Base-by-base conservation (phyloP, 768 basidiomycete species). In the Kwoniella dejecticola region DNA sequence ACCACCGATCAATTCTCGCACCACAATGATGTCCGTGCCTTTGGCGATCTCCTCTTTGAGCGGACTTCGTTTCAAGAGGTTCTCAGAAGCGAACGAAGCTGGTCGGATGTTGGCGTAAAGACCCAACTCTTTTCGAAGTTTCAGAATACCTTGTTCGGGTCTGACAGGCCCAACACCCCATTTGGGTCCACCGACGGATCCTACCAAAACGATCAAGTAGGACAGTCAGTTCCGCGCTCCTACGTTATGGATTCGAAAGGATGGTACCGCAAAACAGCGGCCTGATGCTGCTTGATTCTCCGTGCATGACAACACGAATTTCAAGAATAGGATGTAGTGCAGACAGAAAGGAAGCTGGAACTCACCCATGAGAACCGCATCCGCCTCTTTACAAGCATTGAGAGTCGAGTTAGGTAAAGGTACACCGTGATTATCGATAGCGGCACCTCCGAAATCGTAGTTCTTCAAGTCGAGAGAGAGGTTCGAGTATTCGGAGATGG, bases 101-200 rank as follows among this genome's bases (percentile, higher is more conserved):
- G 96, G 96, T 29, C 96, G 90, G 79, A 99, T 96, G 81, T 99
- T 99, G 77, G 92, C 95, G 81, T 94, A 98, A 48, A 98, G 85
- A 21, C 93, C 95, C 55, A 98, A 87, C 27, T 85, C 86, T 80
- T 99, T 98, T 68, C 96, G 88, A 53, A 99, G 85, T 6, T 82
- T 77, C 27, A 99, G 86, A 11, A 99, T 85, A 56, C 96, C 96
- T 63, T 86, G 85, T 79, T 99, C 96, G 17, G 96, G 96, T 57
- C 96, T 87, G 55, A 97, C 86, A 78, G 88, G 88, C 58, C 87
- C 85, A 2, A 94, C 89, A 48, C 92, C 94, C 96, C 96, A 99
- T 80, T 97, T 97, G 13, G 96, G 96, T n/a, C 96, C 96, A 60
- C 96, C 96, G 68, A 98, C 90, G 19, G 95, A 88, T 68, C 95